phyloP scores from a whole-genome alignment of 2,329 filamentous ascomycete species.

The Coniochaeta sp. region DNA sequence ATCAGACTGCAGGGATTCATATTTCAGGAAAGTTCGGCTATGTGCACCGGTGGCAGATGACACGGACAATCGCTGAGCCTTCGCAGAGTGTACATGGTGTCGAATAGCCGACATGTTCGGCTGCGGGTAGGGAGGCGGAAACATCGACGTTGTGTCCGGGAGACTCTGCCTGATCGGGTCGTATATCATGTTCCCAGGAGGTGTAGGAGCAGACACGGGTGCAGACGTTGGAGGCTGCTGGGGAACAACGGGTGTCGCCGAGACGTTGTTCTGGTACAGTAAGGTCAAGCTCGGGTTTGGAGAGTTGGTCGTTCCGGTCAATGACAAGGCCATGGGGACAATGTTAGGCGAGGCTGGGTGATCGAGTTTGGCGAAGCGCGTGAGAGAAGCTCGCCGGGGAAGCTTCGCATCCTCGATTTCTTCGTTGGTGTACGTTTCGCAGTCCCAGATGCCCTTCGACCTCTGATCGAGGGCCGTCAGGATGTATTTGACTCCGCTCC shows the following conservation, averaged over 20 bases:
- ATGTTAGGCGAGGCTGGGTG: constrained; percentile 41
- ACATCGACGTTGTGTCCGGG: constrained; percentile 39
- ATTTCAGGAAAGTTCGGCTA: constrained; percentile 12
- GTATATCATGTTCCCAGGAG: constrained; percentile 52
- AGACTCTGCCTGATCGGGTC: constrained; percentile 51
- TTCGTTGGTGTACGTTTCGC: constrained; percentile 57
- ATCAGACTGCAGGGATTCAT: constrained; percentile 19
- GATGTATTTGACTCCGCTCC: constrained; percentile 83
- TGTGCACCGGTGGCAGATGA: neutral
- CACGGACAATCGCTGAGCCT: constrained; percentile 3
- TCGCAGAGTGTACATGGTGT: constrained; percentile 27
- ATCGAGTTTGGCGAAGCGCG: constrained; percentile 35
- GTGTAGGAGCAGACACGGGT: constrained; percentile 34
- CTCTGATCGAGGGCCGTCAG: constrained; percentile 81
- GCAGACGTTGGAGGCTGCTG: constrained; percentile 9
- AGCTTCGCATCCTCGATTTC: constrained; percentile 68
- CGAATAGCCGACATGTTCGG: constrained; percentile 39
- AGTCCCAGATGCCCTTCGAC: constrained; percentile 78
- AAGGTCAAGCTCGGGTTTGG: constrained; percentile 76
- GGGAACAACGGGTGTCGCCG: constrained; percentile 1
- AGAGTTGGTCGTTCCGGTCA: constrained; percentile 83
- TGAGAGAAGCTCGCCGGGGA: constrained; percentile 35
- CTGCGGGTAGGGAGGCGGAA: constrained; percentile 41
- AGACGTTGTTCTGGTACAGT: constrained; percentile 57
- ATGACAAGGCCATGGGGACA: constrained; percentile 67